These are phyloP conservation scores for Pharus latifolius DNA, from an alignment of 176 grass and related monocot genomes.

Conservation along the genomic window DNA sequence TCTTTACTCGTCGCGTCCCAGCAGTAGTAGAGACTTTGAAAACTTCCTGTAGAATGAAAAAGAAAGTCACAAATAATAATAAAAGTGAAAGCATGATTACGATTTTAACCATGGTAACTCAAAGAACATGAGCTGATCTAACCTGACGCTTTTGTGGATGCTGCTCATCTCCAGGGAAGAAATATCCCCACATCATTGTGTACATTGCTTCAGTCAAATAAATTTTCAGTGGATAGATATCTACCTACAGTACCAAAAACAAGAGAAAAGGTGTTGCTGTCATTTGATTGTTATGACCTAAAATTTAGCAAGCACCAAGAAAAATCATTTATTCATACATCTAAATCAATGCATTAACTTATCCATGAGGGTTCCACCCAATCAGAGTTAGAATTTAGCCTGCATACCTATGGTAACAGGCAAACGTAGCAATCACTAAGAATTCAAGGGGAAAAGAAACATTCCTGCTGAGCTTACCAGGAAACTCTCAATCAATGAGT, in stretches of 20 bases:
- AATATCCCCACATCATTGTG: slow-evolving; percentile 94
- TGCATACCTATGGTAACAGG: background rate
- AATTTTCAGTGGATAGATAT: slow-evolving; percentile 97
- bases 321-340: background rate
- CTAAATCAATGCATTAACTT: background rate
- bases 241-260: slow-evolving; percentile 51
- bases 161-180: slow-evolving; percentile 94
- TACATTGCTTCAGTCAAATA: slow-evolving; percentile 97
- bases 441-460: slow-evolving; percentile 5
- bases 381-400: too few relatives aligned
- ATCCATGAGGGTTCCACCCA: too few relatives aligned
- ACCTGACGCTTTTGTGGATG: slow-evolving; percentile 89
- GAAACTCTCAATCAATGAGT: slow-evolving; percentile 71
- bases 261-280: slow-evolving; percentile 6
- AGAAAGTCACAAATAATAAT: slow-evolving; percentile 2
- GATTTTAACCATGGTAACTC: background rate
- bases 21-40: slow-evolving; percentile 94
- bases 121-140: slow-evolving; percentile 16
- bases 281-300: background rate
- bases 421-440: slow-evolving; percentile 9
- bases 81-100: slow-evolving; percentile 8
- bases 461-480: slow-evolving; percentile 39
- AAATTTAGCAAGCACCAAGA: too few relatives aligned
- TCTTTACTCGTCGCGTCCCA: slow-evolving; percentile 65
- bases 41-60: slow-evolving; percentile 57